phyloP scores from a whole-genome alignment of 495 filamentous ascomycete species.

The Collariella sp. region DNA sequence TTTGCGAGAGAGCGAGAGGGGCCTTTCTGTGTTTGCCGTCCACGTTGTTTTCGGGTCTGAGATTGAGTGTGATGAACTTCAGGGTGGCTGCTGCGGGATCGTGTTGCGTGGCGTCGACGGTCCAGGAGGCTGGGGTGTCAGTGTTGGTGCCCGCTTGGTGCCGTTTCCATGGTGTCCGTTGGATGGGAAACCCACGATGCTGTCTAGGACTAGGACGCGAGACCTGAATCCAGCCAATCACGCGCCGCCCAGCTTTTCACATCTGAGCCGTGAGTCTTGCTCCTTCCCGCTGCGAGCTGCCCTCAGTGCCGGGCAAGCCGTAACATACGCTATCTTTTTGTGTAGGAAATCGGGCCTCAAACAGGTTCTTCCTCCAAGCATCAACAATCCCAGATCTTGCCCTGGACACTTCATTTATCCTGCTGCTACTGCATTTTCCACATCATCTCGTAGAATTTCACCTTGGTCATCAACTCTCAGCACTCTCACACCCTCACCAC shows the following conservation, averaged over 20 bases:
- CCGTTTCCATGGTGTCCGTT: too few relatives aligned
- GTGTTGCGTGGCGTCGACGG: not conserved
- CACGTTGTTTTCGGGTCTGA: too few relatives aligned
- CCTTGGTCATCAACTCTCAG: slow-evolving; percentile 3
- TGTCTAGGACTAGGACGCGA: not conserved
- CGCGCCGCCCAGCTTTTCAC: slow-evolving; percentile 17
- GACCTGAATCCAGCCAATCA: slow-evolving; percentile 13
- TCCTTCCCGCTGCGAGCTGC: slow-evolving; percentile 20
- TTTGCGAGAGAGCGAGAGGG: too few relatives aligned
- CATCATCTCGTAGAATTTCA: not conserved
- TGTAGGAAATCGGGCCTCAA: too few relatives aligned
- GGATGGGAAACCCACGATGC: not conserved
- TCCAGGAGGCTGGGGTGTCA: not conserved
- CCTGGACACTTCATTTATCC: not conserved
- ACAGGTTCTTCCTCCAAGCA: not conserved
- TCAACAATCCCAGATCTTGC: not conserved
- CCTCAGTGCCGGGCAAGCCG: not conserved
- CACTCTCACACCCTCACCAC: not conserved
- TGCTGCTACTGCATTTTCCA: not conserved
- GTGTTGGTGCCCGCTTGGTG: not conserved
- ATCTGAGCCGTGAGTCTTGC: slow-evolving; percentile 14
- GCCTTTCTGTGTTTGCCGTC: too few relatives aligned
- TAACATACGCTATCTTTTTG: not conserved
- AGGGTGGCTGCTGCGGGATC: too few relatives aligned
- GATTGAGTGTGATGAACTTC: too few relatives aligned